phyloP scores from a whole-genome alignment of 2,329 filamentous ascomycete species.

The Ophiobolus disseminans region DNA sequence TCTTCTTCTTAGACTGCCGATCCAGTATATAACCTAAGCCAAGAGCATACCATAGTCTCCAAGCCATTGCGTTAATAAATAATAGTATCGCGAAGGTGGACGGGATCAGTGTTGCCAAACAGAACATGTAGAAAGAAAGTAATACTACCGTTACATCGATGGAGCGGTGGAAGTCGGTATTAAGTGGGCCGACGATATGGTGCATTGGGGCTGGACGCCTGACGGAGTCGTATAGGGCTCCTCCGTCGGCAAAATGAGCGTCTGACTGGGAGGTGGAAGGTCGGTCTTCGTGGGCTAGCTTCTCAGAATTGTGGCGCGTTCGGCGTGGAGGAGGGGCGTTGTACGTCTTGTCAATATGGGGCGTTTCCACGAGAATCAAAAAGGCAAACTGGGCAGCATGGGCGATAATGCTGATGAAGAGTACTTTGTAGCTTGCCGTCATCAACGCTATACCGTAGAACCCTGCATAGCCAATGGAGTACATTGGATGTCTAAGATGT shows the following conservation, averaged over 20 bases:
- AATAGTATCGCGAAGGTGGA: conserved; percentile 76
- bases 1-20: conserved; percentile 85
- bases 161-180: conserved; percentile 86
- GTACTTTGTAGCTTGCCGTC: conserved; percentile 95
- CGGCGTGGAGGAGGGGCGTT: conserved; percentile 83
- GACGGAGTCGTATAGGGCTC: conserved; percentile 51
- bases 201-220: conserved; percentile 73
- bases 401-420: conserved; percentile 95
- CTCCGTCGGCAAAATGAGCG: conserved; percentile 46
- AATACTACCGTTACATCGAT: conserved; percentile 84
- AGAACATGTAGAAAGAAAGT: conserved; percentile 76
- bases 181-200: conserved; percentile 80
- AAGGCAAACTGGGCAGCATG: conserved; percentile 96
- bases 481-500: conserved; percentile 19
- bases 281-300: conserved; percentile 49
- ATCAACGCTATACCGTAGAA: conserved; percentile 99
- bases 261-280: conserved; percentile 47
- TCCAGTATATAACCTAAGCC: conserved; percentile 87
- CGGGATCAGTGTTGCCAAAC: conserved; percentile 77
- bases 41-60: conserved; percentile 91
- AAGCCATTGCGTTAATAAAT: conserved; percentile 77
- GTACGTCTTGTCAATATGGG: conserved; percentile 98
- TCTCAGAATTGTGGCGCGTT: conserved; percentile 57
- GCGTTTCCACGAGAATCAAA: conserved; percentile 89
- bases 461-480: conserved; percentile 77